Base-by-base conservation (phyloP, 2,329 filamentous ascomycete species). In the Cephalotrichum gorgonifer region DNA sequence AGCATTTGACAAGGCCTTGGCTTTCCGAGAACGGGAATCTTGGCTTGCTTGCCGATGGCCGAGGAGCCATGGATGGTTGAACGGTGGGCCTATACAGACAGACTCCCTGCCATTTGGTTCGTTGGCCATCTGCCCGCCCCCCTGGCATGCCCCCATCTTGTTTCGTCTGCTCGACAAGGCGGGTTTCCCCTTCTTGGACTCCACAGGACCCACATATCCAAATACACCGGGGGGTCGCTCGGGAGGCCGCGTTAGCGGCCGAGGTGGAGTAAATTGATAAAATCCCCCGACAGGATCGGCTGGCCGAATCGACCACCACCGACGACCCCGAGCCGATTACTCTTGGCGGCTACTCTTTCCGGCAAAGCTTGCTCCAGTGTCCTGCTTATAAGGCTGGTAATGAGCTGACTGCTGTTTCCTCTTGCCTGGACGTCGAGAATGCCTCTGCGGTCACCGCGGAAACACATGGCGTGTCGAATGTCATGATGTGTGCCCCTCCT, bases 401-500 rank as follows among this genome's bases (percentile, higher is more conserved):
- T 39, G 35, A 22, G 35, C n/a, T n/a, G n/a, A n/a, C n/a, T n/a
- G n/a, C n/a, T n/a, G n/a, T n/a, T n/a, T n/a, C n/a, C 15, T n/a
- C 4, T 8, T 15, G 15, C 33, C n/a, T 17, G 8, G 15, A 22
- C 17, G 43, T 44, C 30, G 11, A 23, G n/a, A 23, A 22, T 26
- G 23, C 31, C 20, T 31, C 50, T 23, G 33, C 33, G 46, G 44
- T 43, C 17, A 33, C 33, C 42, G 38, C 61, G 59, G 59, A 64
- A n/a, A 64, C 62, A 56, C 54, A 56, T 59, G 51, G 56, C 58
- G 62, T 63, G 53, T 66, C 62, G 60, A 62, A 64, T 59, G 47
- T 57, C 49, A 54, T 48, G 22, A 41, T 41, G 33, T 47, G 17
- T 6, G 4, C 12, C 43, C 43, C 43, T 33, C 30, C 35, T 33